Percentiles rank a stretch among this genome's conserved stretches.
phyloP scores from a whole-genome alignment of 1,284 basidiomycete genomes.

The Sanguinoderma infundibulare region DNA sequence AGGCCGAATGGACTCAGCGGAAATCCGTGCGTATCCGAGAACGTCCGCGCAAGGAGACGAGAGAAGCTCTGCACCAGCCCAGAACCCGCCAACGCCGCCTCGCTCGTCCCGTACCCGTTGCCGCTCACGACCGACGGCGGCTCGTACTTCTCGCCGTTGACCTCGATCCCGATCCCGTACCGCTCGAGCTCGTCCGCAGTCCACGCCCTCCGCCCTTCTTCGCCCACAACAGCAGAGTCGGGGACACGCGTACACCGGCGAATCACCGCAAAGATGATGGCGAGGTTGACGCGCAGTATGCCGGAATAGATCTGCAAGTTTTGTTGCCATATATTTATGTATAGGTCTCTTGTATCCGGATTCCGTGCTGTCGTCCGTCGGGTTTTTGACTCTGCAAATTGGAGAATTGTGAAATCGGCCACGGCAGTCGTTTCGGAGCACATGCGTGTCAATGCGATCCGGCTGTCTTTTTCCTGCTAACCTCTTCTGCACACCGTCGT shows the following conservation, averaged over 20 bases:
- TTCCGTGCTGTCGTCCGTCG: too few relatives aligned
- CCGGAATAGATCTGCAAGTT: too few relatives aligned
- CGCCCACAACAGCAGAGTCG: conserved; percentile 61
- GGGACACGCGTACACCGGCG: conserved; percentile 58
- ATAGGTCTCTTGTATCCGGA: too few relatives aligned
- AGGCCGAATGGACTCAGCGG: conserved; percentile 23
- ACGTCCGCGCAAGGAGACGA: conserved; percentile 43
- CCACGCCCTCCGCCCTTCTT: conserved; percentile 58
- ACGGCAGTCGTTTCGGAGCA: too few relatives aligned
- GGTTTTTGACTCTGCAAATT: too few relatives aligned
- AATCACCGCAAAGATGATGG: conserved; percentile 55
- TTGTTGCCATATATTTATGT: too few relatives aligned
- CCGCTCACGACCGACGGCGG: conserved; percentile 19
- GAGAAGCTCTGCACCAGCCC: conserved; percentile 54
- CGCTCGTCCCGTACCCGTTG: conserved; percentile 29
- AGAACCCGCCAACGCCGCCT: conserved; percentile 29
- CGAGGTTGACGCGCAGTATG: conserved; percentile 56
- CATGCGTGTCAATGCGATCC: too few relatives aligned
- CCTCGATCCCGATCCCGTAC: conserved; percentile 60
- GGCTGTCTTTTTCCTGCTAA: too few relatives aligned
- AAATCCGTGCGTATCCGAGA: conserved; percentile 31
- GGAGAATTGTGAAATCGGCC: too few relatives aligned
- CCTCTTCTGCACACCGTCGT: too few relatives aligned
- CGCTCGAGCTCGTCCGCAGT: conserved; percentile 67
- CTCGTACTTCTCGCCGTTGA: conserved; percentile 24